phyloP scores from a whole-genome alignment of 495 filamentous ascomycete genomes.

The Diplogelasinospora grovesii region DNA sequence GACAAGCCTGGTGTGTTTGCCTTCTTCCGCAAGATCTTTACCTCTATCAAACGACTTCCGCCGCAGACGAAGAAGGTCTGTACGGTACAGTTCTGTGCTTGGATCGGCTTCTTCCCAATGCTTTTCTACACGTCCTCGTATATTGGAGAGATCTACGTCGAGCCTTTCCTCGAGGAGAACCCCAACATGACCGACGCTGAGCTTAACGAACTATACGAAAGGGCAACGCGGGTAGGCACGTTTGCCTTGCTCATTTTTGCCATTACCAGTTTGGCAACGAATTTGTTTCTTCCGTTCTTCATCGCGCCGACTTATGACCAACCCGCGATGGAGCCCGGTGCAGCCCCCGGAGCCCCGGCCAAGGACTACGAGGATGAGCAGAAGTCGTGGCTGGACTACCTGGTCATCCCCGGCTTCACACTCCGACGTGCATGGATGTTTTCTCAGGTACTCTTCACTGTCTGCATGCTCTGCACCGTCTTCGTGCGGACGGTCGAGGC shows the following conservation, averaged over 20 bases:
- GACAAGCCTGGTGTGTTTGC: conserved; percentile 57
- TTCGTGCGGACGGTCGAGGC: conserved; percentile 58
- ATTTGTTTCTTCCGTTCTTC: conserved; percentile 75
- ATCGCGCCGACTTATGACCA: conserved; percentile 66
- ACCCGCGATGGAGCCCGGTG: conserved; percentile 18
- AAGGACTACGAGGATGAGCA: conserved; percentile 25
- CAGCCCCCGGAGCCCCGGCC: conserved; percentile 12
- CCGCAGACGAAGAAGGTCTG: conserved; percentile 77
- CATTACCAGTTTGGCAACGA: conserved; percentile 69
- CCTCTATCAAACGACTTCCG: conserved; percentile 66
- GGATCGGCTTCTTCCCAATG: conserved; percentile 95
- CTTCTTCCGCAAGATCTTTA: conserved; percentile 74
- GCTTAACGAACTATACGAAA: conserved; percentile 71
- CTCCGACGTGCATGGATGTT: conserved; percentile 80
- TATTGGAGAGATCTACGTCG: conserved; percentile 81
- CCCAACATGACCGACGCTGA: conserved; percentile 68
- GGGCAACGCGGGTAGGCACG: conserved; percentile 73
- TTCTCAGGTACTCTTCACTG: conserved; percentile 70
- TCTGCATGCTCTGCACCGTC: conserved; percentile 73
- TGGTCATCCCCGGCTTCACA: conserved; percentile 74
- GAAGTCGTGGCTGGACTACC: conserved; percentile 42
- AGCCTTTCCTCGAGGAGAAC: conserved; percentile 68
- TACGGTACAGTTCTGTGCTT: conserved; percentile 79
- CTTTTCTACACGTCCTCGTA: conserved; percentile 91
- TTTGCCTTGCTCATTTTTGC: conserved; percentile 85